Evolutionary conservation across 768 basidiomycete genomes (phyloP), one percentile per base, ranked within the genome.

Genomic region (Leccinellum albellum): DNA sequence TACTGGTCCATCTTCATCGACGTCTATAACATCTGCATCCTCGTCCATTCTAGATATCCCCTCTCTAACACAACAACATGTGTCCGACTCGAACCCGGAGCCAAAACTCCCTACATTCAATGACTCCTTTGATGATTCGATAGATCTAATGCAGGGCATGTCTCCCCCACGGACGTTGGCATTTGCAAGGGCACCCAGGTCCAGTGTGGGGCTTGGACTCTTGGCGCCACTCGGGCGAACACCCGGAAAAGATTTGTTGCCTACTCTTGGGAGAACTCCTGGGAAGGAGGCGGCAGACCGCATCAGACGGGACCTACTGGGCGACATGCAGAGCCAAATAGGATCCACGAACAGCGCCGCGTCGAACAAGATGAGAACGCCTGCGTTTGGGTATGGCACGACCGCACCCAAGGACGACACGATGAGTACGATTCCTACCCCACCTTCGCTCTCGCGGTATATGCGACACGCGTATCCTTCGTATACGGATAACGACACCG

Each of bases 371-470:
- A 23, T 68, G 37, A 62, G 65, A 48, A 73, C 67, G 28, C 71
- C 67, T 54, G 68, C 63, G 24, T 70, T 63, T 54, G 68, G 68
- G 29, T 73, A 71, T 54, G 56, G 50, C 9, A n/a, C 51, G n/a
- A 26, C 40, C 6, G 17, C 54, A 14, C 33, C 17, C 58, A 70
- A 59, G 54, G 86, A 84, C 61, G 84, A 86, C 23, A 89, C 82
- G 55, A 78, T 84, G 78, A 87, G 85, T 70, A 83, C 84, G 14
- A 79, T 88, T 53, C 80, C 85, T 1, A 83, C 85, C 2, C 86
- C 87, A 6, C 89, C 88, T 26, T 89, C 88, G 0, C 74, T 91
- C 14, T 83, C 86, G 14, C 77, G 82, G n/a, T 90, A 89, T 63
- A 75, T 70, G n/a, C 75, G 76, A 8, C 72, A 73, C 42, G 70